A percentile compares a stretch with the other conserved stretches of the same genome.
Conservation (phyloP, 306 rosid genomes). For the Begonia masoniana region DNA sequence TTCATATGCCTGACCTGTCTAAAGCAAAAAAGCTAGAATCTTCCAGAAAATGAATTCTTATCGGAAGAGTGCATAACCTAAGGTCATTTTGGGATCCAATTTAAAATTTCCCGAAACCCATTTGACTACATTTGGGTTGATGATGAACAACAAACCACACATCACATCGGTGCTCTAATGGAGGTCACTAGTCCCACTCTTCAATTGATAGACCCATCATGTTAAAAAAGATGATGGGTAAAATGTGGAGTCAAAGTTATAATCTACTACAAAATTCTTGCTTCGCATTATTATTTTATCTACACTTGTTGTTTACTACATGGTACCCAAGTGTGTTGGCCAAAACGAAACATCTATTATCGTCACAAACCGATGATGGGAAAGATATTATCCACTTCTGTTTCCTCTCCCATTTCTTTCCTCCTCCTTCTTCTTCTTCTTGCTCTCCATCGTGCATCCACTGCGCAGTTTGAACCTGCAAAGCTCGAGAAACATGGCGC, state of each 20-base stretch:
- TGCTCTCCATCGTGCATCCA: neutral
- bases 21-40: no score
- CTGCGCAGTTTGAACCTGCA: neutral
- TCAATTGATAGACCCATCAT: neutral
- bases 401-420: neutral
- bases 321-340: neutral
- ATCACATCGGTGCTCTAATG: conserved; percentile 12
- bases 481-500: conserved; percentile 13
- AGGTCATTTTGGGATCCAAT: no score
- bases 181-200: conserved; percentile 13
- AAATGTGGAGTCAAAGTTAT: conserved; percentile 2
- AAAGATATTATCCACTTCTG: neutral
- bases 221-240: neutral
- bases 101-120: no score
- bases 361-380: neutral
- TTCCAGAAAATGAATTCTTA: no score
- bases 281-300: neutral
- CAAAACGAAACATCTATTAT: neutral
- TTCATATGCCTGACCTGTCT: no score
- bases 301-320: neutral
- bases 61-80: no score
- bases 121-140: neutral
- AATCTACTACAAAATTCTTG: neutral
- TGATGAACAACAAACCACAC: conserved; percentile 1
- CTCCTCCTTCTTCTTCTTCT: neutral